Evolutionary conservation across 371 early-diverging fungal species (phyloP).

Genomic region (Cokeromyces recurvatus): DNA sequence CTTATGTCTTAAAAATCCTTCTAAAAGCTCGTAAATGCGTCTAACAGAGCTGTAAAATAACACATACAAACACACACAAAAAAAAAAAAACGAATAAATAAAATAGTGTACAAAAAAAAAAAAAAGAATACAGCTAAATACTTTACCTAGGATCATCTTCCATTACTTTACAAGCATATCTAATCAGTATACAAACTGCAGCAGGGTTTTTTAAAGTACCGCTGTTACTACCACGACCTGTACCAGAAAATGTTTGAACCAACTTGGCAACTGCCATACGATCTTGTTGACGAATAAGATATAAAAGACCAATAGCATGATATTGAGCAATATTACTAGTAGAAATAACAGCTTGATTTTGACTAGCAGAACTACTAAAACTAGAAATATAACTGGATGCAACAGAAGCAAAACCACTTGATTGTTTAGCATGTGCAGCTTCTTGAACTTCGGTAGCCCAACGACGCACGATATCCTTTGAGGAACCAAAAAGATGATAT

Average conservation of each 20-base stretch:
- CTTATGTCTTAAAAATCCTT: slow-evolving; percentile 89
- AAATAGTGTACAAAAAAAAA: slow-evolving; percentile 1
- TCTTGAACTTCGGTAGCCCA: slow-evolving; percentile 92
- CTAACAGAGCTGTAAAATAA: slow-evolving; percentile 53
- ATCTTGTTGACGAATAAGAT: slow-evolving; percentile 93
- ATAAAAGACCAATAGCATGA: slow-evolving; percentile 94
- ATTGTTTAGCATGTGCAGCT: slow-evolving; percentile 75
- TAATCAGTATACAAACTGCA: slow-evolving; percentile 89
- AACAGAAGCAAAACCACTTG: slow-evolving; percentile 41
- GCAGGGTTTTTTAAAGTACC: slow-evolving; percentile 74
- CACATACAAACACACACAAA: too few relatives aligned
- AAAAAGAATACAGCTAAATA: neutral
- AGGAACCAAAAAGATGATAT: slow-evolving; percentile 77
- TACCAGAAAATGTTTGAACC: slow-evolving; percentile 81
- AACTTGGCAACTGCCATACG: slow-evolving; percentile 96
- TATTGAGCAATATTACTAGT: slow-evolving; percentile 87
- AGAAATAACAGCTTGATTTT: slow-evolving; percentile 45
- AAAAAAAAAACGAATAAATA: too few relatives aligned
- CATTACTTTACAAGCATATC: slow-evolving; percentile 92
- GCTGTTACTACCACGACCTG: slow-evolving; percentile 45
- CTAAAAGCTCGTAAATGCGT: slow-evolving; percentile 78
- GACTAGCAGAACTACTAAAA: slow-evolving; percentile 35
- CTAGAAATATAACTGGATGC: slow-evolving; percentile 55
- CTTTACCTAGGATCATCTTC: slow-evolving; percentile 75
- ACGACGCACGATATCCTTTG: slow-evolving; percentile 81